Evolutionary conservation across 1,139 yeast genomes (phyloP).

Genomic region (Meyerozyma guilliermondii): DNA sequence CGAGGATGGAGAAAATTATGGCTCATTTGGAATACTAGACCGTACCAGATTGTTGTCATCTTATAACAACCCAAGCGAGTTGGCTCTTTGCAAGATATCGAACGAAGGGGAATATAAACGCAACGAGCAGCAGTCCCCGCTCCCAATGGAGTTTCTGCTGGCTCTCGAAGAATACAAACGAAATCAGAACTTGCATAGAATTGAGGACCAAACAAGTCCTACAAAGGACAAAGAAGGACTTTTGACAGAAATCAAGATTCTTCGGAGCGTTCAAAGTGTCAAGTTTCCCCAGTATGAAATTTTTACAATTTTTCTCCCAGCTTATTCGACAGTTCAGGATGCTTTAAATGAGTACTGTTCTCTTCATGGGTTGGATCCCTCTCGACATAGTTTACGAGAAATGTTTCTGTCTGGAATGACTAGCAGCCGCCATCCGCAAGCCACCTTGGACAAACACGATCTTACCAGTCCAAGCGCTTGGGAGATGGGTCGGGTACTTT

Average conservation of each 20-base stretch:
- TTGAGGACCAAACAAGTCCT: slow-evolving; percentile 4
- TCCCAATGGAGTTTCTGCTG: slow-evolving; percentile 36
- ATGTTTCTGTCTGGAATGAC: slow-evolving; percentile 3
- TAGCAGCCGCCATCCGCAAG: background rate
- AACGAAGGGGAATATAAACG: slow-evolving; percentile 28
- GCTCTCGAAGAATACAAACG: background rate
- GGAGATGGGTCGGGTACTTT: background rate
- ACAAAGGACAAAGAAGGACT: background rate
- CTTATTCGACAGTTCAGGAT: slow-evolving; percentile 23
- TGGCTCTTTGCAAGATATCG: slow-evolving; percentile 50
- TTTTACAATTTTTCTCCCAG: background rate
- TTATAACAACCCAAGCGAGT: slow-evolving; percentile 59
- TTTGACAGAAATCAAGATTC: background rate
- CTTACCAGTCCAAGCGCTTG: background rate
- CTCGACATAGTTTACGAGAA: slow-evolving; percentile 19
- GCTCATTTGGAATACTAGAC: slow-evolving; percentile 65
- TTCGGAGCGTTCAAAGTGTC: background rate
- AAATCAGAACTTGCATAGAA: background rate
- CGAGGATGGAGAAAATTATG: slow-evolving; percentile 78
- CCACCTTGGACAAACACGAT: background rate
- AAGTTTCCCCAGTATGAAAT: background rate
- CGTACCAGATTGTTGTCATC: slow-evolving; percentile 50
- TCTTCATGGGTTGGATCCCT: slow-evolving; percentile 22
- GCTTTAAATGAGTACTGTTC: slow-evolving; percentile 29
- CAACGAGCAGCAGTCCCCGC: slow-evolving; percentile 45